A percentile compares a stretch with the other conserved stretches of the same genome.
These are phyloP conservation scores for Metschnikowia dekortorum DNA, from an alignment of 805 yeast species.

Conservation along the genomic window DNA sequence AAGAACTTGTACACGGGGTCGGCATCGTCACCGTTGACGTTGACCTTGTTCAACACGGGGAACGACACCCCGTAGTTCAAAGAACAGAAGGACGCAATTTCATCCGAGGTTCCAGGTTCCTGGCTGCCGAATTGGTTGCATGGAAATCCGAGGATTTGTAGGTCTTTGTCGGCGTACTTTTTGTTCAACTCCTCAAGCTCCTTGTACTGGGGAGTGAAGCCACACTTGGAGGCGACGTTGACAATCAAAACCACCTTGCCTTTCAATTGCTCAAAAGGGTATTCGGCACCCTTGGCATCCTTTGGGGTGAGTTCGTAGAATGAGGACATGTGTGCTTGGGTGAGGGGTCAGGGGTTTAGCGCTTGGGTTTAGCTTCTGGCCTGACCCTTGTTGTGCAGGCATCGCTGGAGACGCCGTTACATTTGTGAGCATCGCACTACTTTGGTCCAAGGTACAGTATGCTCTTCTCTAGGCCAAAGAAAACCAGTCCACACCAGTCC, in stretches of 20 bases:
- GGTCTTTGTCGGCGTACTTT: slow-evolving; percentile 33
- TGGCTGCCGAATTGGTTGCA: slow-evolving; percentile 42
- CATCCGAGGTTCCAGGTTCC: slow-evolving; percentile 45
- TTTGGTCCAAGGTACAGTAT: not conserved
- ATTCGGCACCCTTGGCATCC: slow-evolving; percentile 57
- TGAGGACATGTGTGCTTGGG: slow-evolving; percentile 36
- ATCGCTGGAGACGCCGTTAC: not conserved
- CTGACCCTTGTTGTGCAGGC: not conserved
- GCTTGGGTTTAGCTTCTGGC: not conserved
- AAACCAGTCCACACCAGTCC: too few species aligned
- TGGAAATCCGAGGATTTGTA: slow-evolving; percentile 41
- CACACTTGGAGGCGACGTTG: slow-evolving; percentile 79
- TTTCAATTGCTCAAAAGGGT: slow-evolving; percentile 55
- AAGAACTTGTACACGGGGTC: slow-evolving; percentile 79
- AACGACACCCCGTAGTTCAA: slow-evolving; percentile 86
- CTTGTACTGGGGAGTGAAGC: slow-evolving; percentile 41
- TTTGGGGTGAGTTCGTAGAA: slow-evolving; percentile 68
- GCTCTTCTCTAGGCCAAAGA: too few species aligned
- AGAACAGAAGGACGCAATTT: slow-evolving; percentile 68
- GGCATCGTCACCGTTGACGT: slow-evolving; percentile 80
- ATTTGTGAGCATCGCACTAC: not conserved
- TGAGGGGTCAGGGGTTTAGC: not conserved
- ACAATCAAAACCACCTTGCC: slow-evolving; percentile 83
- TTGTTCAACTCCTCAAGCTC: slow-evolving; percentile 41
- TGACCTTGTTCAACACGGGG: slow-evolving; percentile 82